Base-by-base conservation (phyloP, 1,139 yeast species). In the Nakaseomyces uthaithaninus region DNA sequence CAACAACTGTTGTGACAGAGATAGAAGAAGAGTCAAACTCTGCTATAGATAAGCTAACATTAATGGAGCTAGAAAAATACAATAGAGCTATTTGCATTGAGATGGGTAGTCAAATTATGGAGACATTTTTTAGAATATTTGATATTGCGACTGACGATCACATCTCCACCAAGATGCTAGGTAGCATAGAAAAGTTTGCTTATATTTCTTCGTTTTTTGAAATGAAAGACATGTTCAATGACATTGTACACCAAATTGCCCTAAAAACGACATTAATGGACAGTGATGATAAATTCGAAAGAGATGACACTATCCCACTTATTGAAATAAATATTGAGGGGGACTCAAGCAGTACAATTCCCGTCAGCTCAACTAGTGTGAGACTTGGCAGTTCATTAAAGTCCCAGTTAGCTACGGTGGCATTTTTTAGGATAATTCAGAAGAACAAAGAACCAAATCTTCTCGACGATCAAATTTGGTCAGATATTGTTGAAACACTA, bases 91-190 rank as follows among this genome's bases (percentile, higher is more conserved):
- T 87, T 30, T 91, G 89, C 57, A 75, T 72, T 39, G 68, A 71
- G 14, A 67, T 75, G 18, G 81, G 84, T 53, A 71, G 70, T 37
- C 73, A 74, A 12, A 66, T 91, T 14, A 72, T 85, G 14, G 73
- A 79, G 10, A 80, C 94, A 0, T 65, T 89, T 26, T 69, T 87
- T 36, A 74, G 72, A 39, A 86, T 91, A 19, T 91, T 86, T 62
- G 78, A 80, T 24, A 85, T 85, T 39, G 95, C 98, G 1, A 69
- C 84, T 1, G 97, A 91, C 59, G 97, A 91, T 60, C 85, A 86
- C 40, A 77, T 93, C 9, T 80, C 87, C 41, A 80, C 94, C 0
- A 73, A 93, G 42, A 82, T 93, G 62, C 80, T 93, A 69, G 75
- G 94, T 0, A 84, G 89, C 1, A 72, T 91, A 49, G 96, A 89